Evolutionary conservation across 805 yeast genomes (phyloP), one percentile per base, ranked within the genome.

Genomic region (Limtongozyma cylindracea): DNA sequence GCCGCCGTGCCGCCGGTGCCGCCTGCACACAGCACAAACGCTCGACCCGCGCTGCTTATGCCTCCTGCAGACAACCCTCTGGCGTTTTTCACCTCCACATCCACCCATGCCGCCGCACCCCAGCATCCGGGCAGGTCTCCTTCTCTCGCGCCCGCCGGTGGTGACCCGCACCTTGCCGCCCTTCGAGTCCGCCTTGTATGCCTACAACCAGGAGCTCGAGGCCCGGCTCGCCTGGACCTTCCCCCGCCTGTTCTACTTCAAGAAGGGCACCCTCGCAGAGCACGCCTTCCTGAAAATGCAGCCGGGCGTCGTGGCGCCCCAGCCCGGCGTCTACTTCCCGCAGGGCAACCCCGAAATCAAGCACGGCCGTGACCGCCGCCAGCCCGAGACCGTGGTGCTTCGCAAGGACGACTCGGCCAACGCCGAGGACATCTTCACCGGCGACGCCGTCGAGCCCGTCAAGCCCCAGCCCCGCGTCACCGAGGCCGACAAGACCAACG

Each of bases 161-260:
- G 63, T 88, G 21, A 76, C 93, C 3, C 70, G 74, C 8, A 84
- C 74, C 27, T 48, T 68, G 24, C 53, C 70, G 7, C 61, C 53
- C 25, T 71, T 84, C 33, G 94, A 78, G 34, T 37, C 51, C 27
- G 65, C 66, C 23, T 88, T 70, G 44, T 76, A 72, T 40, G 52
- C 64, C 24, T 88, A 88, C 42, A 92, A 82, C 44, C 61, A 65
- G 23, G 91, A 76, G 41, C 55, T 88, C 24, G 82, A 80, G 53
- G 68, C 68, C 38, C 61, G 96, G 35, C 55, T 88, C 32, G 80
- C 82, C 92, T 80, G 94, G 93, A 80, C 96, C 0, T 88, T 88
- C 45, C 96, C 98, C 4, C 67, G 71, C 33, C 78, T 78, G 61
- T 82, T 66, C 40, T 88, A 82, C 49, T 88, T 69, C 51, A 76